Base-by-base conservation (phyloP, 441 rosid species). In the Brassica hybrid region DNA sequence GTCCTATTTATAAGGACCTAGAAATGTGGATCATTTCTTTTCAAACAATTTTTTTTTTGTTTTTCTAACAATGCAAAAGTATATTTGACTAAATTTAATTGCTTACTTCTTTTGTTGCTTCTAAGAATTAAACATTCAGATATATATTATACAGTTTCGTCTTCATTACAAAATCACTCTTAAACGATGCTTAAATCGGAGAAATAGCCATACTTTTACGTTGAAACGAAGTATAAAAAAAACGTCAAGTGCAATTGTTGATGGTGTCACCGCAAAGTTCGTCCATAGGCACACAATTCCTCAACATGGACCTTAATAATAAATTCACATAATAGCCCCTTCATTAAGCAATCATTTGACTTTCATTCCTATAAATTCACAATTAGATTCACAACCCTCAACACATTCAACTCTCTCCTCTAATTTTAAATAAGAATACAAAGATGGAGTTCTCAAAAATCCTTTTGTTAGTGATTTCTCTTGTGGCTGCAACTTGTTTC, bases 401-500 rank as follows among this genome's bases (percentile, higher is more conserved):
- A 64, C 59, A 74, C 79, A 65, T 16, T 9, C 27, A 80, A 18
- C 54, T 48, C 65, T 69, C 43, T 60, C 69, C 69, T 67, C 58
- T 57, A 13, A 23, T 7, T 14, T 56, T 13, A 16, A 64, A 4
- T 4, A 59, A 12, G 43, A 2, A 30, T 7, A 25, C 63, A 43
- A 57, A 65, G 13, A 75, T 80, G 83, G 73, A 75, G 76, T 65
- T 70, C 54, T 71, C 79, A 4, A 80, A 71, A 71, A 65, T 32
- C 61, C 63, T 57, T 75, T 65, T 80, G 60, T 61, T 80, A 23
- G 52, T 80, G 12, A 27, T 61, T 1, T 38, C 73, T 75, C 65
- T 80, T 9, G 65, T 60, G 17, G 83, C 79, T 48, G 83, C 83
- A 65, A 70, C 83, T 8, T 65, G 65, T 71, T 80, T 80, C 76